Evolutionary conservation across 768 basidiomycete species (phyloP).

Genomic region (Amanita muscaria): DNA sequence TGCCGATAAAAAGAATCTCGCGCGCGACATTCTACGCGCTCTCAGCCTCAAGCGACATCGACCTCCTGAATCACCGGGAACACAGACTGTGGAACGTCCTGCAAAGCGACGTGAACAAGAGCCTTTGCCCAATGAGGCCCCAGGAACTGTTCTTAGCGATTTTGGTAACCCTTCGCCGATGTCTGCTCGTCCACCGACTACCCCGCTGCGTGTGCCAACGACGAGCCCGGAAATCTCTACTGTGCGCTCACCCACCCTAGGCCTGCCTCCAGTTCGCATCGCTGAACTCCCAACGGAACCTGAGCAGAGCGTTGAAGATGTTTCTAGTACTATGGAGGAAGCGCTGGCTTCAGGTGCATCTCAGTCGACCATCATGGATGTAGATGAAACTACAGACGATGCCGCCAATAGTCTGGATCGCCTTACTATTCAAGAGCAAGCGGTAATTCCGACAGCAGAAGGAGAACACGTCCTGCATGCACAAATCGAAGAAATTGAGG

Average conservation of each 20-base stretch:
- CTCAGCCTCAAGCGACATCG: constrained; percentile 24
- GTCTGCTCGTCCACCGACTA: background rate
- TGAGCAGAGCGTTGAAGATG: background rate
- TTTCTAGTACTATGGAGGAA: background rate
- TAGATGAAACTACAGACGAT: background rate
- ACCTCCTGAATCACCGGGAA: background rate
- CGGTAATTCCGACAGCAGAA: background rate
- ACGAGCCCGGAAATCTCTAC: background rate
- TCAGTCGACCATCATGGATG: background rate
- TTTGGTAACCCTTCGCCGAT: background rate
- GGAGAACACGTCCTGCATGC: background rate
- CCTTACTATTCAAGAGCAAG: background rate
- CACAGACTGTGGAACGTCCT: background rate
- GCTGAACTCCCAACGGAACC: background rate
- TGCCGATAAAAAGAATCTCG: constrained; percentile 29
- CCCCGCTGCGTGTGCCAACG: background rate
- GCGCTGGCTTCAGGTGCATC: background rate
- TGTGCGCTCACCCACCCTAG: background rate
- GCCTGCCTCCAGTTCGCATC: background rate
- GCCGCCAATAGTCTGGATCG: background rate
- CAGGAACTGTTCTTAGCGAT: background rate
- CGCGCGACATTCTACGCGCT: constrained; percentile 47
- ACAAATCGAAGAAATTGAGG: constrained; percentile 1
- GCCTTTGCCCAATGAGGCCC: background rate
- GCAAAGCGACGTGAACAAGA: constrained; percentile 1